Evolutionary conservation across 2,329 filamentous ascomycete genomes (phyloP).

Genomic region (Aspergillus clavatus): DNA sequence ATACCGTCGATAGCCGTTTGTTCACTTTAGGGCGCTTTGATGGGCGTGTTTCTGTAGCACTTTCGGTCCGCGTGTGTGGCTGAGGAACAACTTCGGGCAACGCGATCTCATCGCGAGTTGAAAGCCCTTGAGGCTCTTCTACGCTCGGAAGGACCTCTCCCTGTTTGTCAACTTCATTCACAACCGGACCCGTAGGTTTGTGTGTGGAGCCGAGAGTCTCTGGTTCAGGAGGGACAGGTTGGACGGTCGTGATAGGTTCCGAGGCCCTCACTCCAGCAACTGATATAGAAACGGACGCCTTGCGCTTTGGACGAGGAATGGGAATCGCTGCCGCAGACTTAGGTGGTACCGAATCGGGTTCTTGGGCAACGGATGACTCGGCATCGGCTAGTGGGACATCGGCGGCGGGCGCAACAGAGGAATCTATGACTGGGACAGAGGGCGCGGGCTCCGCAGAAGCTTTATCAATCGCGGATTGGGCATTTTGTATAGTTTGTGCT

Average conservation of each 20-base stretch:
- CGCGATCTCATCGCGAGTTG: constrained; percentile 3
- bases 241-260: constrained; percentile 13
- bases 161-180: constrained; percentile 10
- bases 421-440: constrained; percentile 8
- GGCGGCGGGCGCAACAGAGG: constrained; percentile 1
- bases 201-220: constrained; percentile 13
- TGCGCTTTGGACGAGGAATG: constrained; percentile 26
- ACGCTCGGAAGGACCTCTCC: constrained; percentile 1
- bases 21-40: constrained; percentile 26
- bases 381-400: constrained; percentile 19
- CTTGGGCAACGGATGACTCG: constrained; percentile 7
- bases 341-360: constrained; percentile 1
- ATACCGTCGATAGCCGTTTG: constrained; percentile 2
- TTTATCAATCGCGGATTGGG: constrained; percentile 19
- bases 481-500: constrained; percentile 21
- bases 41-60: constrained; percentile 20
- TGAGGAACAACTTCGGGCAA: constrained; percentile 6
- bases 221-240: constrained; percentile 15
- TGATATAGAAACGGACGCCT: constrained; percentile 21
- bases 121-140: constrained; percentile 7
- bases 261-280: constrained; percentile 2
- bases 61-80: constrained; percentile 3
- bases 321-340: constrained; percentile 20
- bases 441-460: constrained; percentile 14
- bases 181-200: constrained; percentile 10